Evolutionary conservation across 1,139 yeast species (phyloP), one percentile per base, ranked within the genome.

Genomic region (Trichomonascaceae sp.): DNA sequence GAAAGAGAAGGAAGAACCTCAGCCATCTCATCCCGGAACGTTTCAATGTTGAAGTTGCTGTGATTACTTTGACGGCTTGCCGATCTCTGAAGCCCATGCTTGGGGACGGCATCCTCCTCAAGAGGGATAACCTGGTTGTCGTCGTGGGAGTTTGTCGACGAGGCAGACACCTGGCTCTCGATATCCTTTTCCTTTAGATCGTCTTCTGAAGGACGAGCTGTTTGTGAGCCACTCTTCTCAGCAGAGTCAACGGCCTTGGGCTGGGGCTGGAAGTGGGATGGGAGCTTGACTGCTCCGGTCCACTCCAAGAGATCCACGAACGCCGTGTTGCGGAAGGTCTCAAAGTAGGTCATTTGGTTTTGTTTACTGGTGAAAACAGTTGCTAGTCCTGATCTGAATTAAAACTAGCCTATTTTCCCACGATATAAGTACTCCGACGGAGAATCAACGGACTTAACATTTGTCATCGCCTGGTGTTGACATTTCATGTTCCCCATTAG

Each of bases 301-400:
- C 33, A 30, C 23, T 39, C 42, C 14, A 39, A 30, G 22, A 34
- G 16, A 25, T 39, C 42, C 5, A 30, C 32, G n/a, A 30, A 14
- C 5, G 36, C 32, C 13, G 37, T 34, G 26, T 39, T 37, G 16
- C 38, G 22, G 25, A 27, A 39, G 6, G 20, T 17, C n/a, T 33
- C 34, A 5, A 31, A 23, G 16, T 37, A 39, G 30, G 20, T 15
- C 36, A 33, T 33, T 13, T 15, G 9, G n/a, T n/a, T n/a, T n/a
- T n/a, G n/a, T 18, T 6, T 6, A 18, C 11, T 18, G 23, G 9
- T 18, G 5, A 18, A 5, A 5, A 18, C 23, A 18, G 11, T 5
- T 5, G 16, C 14, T 13, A 4, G 27, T 14, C 13, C 27, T 30
- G 16, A n/a, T n/a, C n/a, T n/a, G n/a, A n/a, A n/a, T n/a, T n/a